Conservation (phyloP, 192 early-diverging fungal genomes). For the Coemansia sp. region DNA sequence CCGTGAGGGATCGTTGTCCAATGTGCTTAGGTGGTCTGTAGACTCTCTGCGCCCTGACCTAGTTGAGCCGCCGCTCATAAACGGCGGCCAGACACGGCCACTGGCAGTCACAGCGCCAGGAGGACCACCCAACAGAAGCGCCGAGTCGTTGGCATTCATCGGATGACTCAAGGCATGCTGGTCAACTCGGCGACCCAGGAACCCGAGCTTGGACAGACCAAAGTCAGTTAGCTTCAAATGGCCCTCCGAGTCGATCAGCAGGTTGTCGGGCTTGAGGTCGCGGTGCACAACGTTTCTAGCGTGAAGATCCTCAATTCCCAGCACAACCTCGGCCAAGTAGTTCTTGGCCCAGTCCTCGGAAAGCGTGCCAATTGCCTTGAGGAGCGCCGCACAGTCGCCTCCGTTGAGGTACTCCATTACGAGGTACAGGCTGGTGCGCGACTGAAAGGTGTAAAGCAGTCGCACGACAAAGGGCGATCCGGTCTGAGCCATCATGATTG, state of each 20-base stretch:
- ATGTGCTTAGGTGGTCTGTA: not conserved
- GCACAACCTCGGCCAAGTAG: constrained; percentile 84
- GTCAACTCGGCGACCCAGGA: constrained; percentile 49
- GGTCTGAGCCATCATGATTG: constrained; percentile 82
- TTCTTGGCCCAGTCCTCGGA: constrained; percentile 79
- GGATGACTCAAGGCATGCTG: constrained; percentile 27
- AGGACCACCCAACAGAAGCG: not conserved
- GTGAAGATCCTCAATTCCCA: constrained; percentile 90
- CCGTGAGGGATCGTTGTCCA: not conserved
- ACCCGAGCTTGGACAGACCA: constrained; percentile 67
- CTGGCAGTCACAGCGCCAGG: not conserved
- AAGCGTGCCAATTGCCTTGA: constrained; percentile 74
- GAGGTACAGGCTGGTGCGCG: constrained; percentile 82
- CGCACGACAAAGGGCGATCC: constrained; percentile 87
- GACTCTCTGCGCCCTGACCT: not conserved
- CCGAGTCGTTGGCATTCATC: not conserved
- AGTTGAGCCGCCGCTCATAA: constrained; percentile 1
- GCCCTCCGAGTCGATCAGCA: constrained; percentile 85
- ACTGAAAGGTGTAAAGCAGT: constrained; percentile 86
- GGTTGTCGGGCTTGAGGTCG: constrained; percentile 79
- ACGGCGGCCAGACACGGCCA: constrained; percentile 20
- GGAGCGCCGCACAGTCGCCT: constrained; percentile 78
- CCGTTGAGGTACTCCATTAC: constrained; percentile 92
- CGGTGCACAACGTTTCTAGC: constrained; percentile 82
- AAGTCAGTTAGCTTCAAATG: constrained; percentile 94